Conservation (phyloP, 805 yeast species). For the Hemisphaericaspora nanyangensis region DNA sequence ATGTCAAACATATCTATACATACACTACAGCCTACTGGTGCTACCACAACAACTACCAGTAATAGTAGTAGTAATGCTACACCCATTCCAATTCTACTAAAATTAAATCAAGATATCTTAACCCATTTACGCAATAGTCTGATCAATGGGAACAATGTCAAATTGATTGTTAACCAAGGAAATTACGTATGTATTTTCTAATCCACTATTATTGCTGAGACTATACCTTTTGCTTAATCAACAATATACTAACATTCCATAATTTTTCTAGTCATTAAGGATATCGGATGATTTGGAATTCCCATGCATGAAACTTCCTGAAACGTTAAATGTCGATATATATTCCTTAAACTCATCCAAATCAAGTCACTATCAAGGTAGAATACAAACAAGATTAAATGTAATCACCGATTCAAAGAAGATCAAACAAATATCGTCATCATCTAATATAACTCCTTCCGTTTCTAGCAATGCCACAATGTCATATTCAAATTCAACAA, state of each 20-base stretch:
- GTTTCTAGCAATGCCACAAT: too few relatives aligned
- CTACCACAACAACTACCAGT: slow-evolving; percentile 5
- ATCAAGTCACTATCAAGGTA: slow-evolving; percentile 23
- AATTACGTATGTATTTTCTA: slow-evolving; percentile 22
- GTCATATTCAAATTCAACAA: too few relatives aligned
- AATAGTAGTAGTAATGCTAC: background rate
- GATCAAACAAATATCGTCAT: slow-evolving; percentile 15
- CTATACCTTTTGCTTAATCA: background rate
- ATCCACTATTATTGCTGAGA: background rate
- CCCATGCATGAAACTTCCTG: slow-evolving; percentile 33
- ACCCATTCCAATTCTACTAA: slow-evolving; percentile 25
- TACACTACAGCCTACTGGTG: background rate
- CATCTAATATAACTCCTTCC: background rate
- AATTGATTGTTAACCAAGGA: slow-evolving; percentile 36
- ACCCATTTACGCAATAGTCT: slow-evolving; percentile 19
- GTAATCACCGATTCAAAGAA: slow-evolving; percentile 28
- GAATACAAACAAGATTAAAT: slow-evolving; percentile 27
- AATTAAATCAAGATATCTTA: slow-evolving; percentile 25
- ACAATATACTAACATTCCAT: slow-evolving; percentile 9
- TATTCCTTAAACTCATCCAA: slow-evolving; percentile 16
- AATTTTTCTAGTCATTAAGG: slow-evolving; percentile 23
- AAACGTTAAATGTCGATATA: slow-evolving; percentile 33
- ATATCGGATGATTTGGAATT: slow-evolving; percentile 21
- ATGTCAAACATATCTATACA: background rate
- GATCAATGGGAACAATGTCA: slow-evolving; percentile 17